Evolutionary conservation across 371 early-diverging fungal species (phyloP).

Genomic region (Mucor plumbeus): DNA sequence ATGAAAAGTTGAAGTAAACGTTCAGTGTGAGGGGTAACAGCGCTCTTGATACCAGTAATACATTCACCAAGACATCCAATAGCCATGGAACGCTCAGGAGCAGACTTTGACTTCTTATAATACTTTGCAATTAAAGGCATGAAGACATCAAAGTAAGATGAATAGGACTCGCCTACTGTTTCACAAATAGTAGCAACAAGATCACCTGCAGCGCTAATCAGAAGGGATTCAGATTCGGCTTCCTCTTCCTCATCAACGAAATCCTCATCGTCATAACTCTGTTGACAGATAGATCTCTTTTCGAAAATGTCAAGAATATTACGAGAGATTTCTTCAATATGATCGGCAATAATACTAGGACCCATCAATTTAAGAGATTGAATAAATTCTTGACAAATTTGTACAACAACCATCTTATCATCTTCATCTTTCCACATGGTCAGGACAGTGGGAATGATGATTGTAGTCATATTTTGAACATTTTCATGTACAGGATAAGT

Average conservation of each 20-base stretch:
- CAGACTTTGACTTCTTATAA: conserved; percentile 74
- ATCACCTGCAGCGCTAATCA: conserved; percentile 85
- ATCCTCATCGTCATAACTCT: conserved; percentile 75
- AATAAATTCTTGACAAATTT: conserved; percentile 74
- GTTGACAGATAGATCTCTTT: conserved; percentile 84
- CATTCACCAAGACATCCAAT: conserved; percentile 89
- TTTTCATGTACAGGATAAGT: conserved; percentile 74
- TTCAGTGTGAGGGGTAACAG: conserved; percentile 81
- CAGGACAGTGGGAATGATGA: conserved; percentile 74
- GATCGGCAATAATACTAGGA: conserved; percentile 77
- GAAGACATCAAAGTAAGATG: conserved; percentile 74
- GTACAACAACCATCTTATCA: conserved; percentile 80
- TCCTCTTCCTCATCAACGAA: conserved; percentile 81
- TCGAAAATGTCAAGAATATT: conserved; percentile 74
- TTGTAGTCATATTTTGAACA: conserved; percentile 69
- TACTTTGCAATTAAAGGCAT: conserved; percentile 83
- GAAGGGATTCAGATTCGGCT: conserved; percentile 83
- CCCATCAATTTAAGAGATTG: conserved; percentile 77
- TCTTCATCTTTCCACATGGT: conserved; percentile 82
- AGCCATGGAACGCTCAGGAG: conserved; percentile 88
- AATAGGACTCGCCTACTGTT: conserved; percentile 77
- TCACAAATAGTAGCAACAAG: conserved; percentile 79
- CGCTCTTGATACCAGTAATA: conserved; percentile 72
- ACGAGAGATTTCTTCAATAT: conserved; percentile 63
- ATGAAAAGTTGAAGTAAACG: conserved; percentile 67